Conservation (phyloP, 768 basidiomycete genomes). For the Candolleomyces aberdarensis region DNA sequence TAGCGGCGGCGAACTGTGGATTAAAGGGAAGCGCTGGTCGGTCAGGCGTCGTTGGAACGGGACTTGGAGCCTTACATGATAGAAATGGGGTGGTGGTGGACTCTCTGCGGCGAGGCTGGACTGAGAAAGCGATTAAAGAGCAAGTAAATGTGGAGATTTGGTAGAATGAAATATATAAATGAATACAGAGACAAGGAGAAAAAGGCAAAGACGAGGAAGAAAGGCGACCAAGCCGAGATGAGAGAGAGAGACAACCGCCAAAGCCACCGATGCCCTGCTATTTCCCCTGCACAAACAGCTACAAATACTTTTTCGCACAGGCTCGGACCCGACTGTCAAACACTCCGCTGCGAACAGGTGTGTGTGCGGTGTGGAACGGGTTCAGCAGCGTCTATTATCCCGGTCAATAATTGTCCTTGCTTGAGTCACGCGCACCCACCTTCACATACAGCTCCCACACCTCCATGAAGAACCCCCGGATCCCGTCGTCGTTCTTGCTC, state of each 20-base stretch:
- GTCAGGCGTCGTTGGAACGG: conserved; percentile 20
- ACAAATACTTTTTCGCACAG: conserved; percentile 74
- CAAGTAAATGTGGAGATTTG: conserved; percentile 12
- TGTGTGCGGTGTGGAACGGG: conserved; percentile 95
- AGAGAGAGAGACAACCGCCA: conserved; percentile 26
- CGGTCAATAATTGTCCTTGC: conserved; percentile 3
- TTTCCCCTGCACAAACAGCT: conserved; percentile 1
- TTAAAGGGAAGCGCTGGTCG: conserved; percentile 27
- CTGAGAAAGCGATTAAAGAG: conserved; percentile 5
- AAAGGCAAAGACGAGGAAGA: conserved; percentile 27
- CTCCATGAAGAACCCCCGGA: conserved; percentile 87
- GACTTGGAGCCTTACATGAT: conserved; percentile 14
- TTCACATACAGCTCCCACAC: conserved; percentile 98
- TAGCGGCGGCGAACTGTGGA: conserved; percentile 20
- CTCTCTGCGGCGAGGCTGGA: conserved; percentile 18
- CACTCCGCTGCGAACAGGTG: conserved; percentile 67
- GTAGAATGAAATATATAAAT: conserved; percentile 17
- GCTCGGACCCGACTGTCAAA: conserved; percentile 86
- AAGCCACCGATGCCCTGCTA: conserved; percentile 14
- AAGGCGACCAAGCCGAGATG: conserved; percentile 23
- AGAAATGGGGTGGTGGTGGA: conserved; percentile 16
- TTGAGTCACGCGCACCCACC: conserved; percentile 38
- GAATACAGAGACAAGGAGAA: conserved; percentile 19
- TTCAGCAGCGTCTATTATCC: conserved; percentile 73
- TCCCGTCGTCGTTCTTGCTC: conserved; percentile 95